Base-by-base conservation (phyloP, 345 rosid species). In the Microcos paniculata region DNA sequence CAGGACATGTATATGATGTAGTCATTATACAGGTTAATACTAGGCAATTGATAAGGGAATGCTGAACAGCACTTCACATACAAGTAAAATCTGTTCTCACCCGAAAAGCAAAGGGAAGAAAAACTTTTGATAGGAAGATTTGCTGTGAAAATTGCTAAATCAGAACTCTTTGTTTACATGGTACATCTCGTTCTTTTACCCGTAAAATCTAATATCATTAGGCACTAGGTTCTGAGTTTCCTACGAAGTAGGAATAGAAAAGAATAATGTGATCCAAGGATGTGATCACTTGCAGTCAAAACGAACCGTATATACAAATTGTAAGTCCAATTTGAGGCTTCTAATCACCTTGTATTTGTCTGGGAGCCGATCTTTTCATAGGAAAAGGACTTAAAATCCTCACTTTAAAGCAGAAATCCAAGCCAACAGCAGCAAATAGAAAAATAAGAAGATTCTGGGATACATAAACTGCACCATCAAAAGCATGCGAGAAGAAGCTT, bases 391-490 rank as follows among this genome's bases (percentile, higher is more conserved):
- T 87, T 66, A 91, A 61, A 67, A 89, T 53, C 65, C 85, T 73
- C 62, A 55, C 79, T 84, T 86, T 89, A 70, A 89, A 83, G 83
- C 89, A 87, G 81, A 85, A 85, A 84, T 90, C 91, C 65, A 89
- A 80, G 71, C 81, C 79, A 43, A 89, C 81, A 51, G 90, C 88
- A 46, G 90, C 90, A 64, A 87, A 90, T 23, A 65, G 24, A 74
- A 90, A 90, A 53, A 90, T 75, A 45, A 86, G 24, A 57, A 89
- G 77, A 75, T 85, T 85, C 80, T 87, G 86, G 0, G 92, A 78
- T 12, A 89, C 83, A 70, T 67, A 78, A 31, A 84, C 31, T 0
- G 82, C 89, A 21, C 89, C 91, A 62, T 80, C 78, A 42, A 77
- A 73, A 74, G 84, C 82, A 59, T 85, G 89, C 4, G 87, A 82